Base-by-base conservation (phyloP, 2,329 filamentous ascomycete species). In the Penicillium digitatum region DNA sequence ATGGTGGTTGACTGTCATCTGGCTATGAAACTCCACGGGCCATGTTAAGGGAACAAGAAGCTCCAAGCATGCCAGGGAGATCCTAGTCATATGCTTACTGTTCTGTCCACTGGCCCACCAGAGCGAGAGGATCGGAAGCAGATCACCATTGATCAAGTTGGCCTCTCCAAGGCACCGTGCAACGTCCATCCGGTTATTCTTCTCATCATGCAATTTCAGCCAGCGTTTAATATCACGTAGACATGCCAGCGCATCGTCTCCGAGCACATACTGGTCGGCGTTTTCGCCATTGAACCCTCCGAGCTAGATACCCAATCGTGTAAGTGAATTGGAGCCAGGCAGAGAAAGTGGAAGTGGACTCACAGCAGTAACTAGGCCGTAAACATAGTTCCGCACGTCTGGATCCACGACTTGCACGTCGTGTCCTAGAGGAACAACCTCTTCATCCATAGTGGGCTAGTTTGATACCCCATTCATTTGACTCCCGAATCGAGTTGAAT, bases 221-320 rank as follows among this genome's bases (percentile, higher is more conserved):
- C 94, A 99, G 83, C 88, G 87, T 70, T 94, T 93, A 52, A 99
- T 81, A 75, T 99, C 94, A 59, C 93, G 91, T 54, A 99, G 80
- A 68, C 92, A 94, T 55, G 94, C 89, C 57, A 95, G 79, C 12
- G 92, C 93, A 70, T 96, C 93, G 74, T 97, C 93, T 74, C 94
- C 94, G 34, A 97, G 85, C 40, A 90, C 82, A 72, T 99, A 99
- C 68, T 82, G 82, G 54, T 89, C 89, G 68, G 91, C 87, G 66
- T 93, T 87, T 62, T 90, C 88, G 48, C 85, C 80, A 65, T 88
- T 88, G 66, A 86, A 85, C 50, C 92, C 93, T 76, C 92, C 93
- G 61, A 96, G 86, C 90, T 96, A 59, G 43, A 39, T 42, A 29
- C 40, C 31, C 48, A 35, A 48, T 46, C 43, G 59, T 48, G 22